A percentile compares a stretch with the other conserved stretches of the same genome.
phyloP scores from a whole-genome alignment of 208 protist species.

The Acanthamoeba castellanii region DNA sequence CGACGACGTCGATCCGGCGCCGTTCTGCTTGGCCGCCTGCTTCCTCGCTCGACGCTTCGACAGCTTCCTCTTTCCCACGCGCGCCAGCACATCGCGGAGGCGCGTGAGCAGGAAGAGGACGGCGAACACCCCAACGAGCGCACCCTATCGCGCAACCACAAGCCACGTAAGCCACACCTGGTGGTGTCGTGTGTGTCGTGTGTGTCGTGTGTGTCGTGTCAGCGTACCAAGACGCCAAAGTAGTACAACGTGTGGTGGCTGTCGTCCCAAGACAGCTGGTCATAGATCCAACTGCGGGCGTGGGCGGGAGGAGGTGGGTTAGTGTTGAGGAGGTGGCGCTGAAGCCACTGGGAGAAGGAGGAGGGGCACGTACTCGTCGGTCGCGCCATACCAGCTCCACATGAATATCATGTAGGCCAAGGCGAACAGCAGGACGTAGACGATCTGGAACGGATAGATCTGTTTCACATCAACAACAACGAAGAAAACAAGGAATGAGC shows the following conservation, averaged over 20 bases:
- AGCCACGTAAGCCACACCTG: too few relatives aligned
- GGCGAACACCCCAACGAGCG: background rate
- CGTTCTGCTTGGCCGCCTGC: background rate
- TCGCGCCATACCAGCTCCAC: conserved; percentile 44
- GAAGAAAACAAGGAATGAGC: background rate
- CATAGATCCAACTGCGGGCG: conserved; percentile 11
- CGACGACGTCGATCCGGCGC: background rate
- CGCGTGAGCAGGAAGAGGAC: background rate
- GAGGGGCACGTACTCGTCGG: background rate
- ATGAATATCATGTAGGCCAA: conserved; percentile 57
- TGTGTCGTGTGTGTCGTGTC: background rate
- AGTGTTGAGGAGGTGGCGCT: background rate
- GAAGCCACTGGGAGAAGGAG: background rate
- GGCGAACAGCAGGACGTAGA: background rate
- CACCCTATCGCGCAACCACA: background rate
- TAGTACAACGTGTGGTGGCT: conserved; percentile 11
- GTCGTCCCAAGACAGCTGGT: conserved; percentile 3
- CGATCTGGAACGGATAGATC: conserved; percentile 52
- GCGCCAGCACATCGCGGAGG: background rate
- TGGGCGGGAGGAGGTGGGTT: background rate
- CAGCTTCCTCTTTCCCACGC: background rate
- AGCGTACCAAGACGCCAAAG: background rate
- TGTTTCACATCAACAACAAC: background rate
- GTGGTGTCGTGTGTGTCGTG: background rate
- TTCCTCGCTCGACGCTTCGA: background rate